Evolutionary conservation across 2,329 filamentous ascomycete genomes (phyloP).

Genomic region (Paracamarosporium sp.): DNA sequence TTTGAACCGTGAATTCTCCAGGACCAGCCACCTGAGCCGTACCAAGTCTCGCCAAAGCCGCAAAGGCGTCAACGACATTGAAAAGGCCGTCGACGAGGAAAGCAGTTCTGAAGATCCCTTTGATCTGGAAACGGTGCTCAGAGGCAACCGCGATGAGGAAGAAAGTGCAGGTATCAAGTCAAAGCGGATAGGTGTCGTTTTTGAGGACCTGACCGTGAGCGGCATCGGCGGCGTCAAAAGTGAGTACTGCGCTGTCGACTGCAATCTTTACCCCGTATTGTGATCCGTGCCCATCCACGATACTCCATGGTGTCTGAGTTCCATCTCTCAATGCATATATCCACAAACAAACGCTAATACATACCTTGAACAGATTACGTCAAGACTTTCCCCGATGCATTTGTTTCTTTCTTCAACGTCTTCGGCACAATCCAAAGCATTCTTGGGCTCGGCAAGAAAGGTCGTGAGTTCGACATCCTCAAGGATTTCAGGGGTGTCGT

Average conservation of each 20-base stretch:
- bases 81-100: constrained; percentile 57
- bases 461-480: constrained; percentile 75
- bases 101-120: constrained; percentile 61
- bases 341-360: constrained; percentile 17
- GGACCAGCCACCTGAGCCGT: constrained; percentile 48
- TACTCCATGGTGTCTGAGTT: neutral
- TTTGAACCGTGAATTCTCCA: constrained; percentile 59
- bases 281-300: neutral
- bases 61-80: constrained; percentile 57
- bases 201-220: constrained; percentile 78
- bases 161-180: constrained; percentile 78
- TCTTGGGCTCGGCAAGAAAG: constrained; percentile 71
- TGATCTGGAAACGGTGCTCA: constrained; percentile 76
- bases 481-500: constrained; percentile 68
- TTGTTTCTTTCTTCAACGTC: constrained; percentile 78
- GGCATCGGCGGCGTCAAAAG: constrained; percentile 78
- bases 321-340: constrained; percentile 16
- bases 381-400: constrained; percentile 77
- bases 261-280: neutral
- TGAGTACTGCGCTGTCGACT: constrained; percentile 56
- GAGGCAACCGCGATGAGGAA: constrained; percentile 74
- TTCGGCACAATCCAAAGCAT: constrained; percentile 68
- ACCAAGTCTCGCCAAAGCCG: constrained; percentile 55
- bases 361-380: constrained; percentile 2
- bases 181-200: constrained; percentile 76